A percentile compares a stretch with the other conserved stretches of the same genome.
phyloP scores from a whole-genome alignment of 1,284 basidiomycete species.

The Leccinum subspadiceum region DNA sequence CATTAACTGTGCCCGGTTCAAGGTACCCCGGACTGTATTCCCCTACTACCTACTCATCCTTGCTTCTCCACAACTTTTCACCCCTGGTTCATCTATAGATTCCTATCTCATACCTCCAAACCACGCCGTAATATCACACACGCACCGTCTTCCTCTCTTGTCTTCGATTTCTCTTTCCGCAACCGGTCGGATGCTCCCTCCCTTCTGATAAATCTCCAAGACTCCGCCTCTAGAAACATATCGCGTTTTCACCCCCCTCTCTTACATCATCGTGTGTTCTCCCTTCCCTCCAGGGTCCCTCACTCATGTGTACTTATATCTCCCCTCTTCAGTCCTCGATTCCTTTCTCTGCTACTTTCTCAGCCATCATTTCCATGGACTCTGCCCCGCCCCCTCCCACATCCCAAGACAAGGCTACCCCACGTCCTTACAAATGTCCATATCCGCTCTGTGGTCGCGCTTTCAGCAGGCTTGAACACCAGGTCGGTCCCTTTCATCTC shows the following conservation, averaged over 20 bases:
- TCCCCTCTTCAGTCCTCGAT: constrained; percentile 21
- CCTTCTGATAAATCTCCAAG: constrained; percentile 24
- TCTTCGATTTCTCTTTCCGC: constrained; percentile 28
- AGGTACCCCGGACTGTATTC: constrained; percentile 32
- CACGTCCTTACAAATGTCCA: constrained; percentile 93
- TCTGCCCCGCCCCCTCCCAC: constrained; percentile 6
- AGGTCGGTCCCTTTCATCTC: constrained; percentile 52
- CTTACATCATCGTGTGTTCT: constrained; percentile 26
- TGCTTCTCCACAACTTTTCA: constrained; percentile 16
- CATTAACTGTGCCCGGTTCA: constrained; percentile 25
- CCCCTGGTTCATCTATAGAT: constrained; percentile 25
- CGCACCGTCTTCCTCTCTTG: constrained; percentile 14
- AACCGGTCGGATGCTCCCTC: constrained; percentile 19
- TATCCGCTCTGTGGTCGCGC: constrained; percentile 89
- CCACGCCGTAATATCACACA: constrained; percentile 30
- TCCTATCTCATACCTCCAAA: constrained; percentile 26
- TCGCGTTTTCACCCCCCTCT: constrained; percentile 11
- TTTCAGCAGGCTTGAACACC: constrained; percentile 90
- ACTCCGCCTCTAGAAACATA: constrained; percentile 22
- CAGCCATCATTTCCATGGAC: constrained; percentile 27
- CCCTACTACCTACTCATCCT: constrained; percentile 8
- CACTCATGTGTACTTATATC: constrained; percentile 31
- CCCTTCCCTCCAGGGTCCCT: constrained; percentile 13
- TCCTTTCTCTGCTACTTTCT: constrained; percentile 20
- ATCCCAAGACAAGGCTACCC: constrained; percentile 51